Percentiles rank a stretch among this genome's conserved stretches.
Evolutionary conservation across 257 asterid species (phyloP).

Genomic region (Solanum virginianum): DNA sequence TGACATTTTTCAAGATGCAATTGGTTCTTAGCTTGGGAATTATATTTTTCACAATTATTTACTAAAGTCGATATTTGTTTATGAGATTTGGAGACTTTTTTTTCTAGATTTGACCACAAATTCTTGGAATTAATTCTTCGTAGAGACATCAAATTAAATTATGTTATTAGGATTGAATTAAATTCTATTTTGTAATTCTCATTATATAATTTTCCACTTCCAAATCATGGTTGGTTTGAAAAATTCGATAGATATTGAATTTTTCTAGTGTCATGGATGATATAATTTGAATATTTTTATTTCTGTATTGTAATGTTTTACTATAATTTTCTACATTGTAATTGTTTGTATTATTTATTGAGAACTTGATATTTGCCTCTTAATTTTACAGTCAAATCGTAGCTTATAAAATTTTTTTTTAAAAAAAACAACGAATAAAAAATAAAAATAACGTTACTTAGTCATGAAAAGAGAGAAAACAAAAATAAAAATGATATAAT

Average conservation of each 20-base stretch:
- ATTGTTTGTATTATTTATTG: background rate
- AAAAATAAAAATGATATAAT: too few species aligned
- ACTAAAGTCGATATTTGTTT: too few species aligned
- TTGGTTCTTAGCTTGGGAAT: conserved; percentile 8
- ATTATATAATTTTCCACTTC: background rate
- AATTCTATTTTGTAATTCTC: background rate
- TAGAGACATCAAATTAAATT: background rate
- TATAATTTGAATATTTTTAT: background rate
- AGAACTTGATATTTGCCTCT: background rate
- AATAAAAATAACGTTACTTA: too few species aligned
- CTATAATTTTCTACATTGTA: background rate
- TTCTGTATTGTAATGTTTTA: background rate
- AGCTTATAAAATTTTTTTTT: too few species aligned
- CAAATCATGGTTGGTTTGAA: background rate
- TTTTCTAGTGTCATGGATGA: background rate
- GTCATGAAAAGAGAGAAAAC: too few species aligned
- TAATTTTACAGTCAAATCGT: too few species aligned
- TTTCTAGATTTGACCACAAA: background rate
- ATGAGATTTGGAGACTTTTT: too few species aligned
- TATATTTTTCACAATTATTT: background rate
- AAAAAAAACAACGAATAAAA: too few species aligned
- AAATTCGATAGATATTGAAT: background rate
- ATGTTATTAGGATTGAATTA: background rate
- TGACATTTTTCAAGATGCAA: conserved; percentile 1
- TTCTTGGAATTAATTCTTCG: background rate